These are phyloP conservation scores for Aspergillus sp. DNA, from an alignment of 2,329 filamentous ascomycete genomes.

Conservation along the genomic window DNA sequence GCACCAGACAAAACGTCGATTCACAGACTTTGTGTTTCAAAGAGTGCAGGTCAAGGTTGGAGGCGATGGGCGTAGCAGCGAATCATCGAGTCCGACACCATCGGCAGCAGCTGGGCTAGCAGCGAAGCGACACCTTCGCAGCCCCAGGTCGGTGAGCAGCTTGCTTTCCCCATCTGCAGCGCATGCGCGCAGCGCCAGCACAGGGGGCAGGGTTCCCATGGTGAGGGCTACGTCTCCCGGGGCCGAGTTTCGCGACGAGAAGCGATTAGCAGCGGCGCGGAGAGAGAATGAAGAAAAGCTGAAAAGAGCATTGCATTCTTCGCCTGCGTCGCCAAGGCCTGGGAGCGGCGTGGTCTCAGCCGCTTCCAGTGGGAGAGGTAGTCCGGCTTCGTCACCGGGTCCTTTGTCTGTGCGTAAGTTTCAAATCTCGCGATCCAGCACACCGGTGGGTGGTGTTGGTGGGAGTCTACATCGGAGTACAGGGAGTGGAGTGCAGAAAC, in stretches of 20 bases:
- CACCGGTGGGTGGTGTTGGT: slow-evolving; percentile 2
- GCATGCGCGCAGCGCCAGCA: too few relatives aligned
- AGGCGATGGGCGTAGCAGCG: slow-evolving; percentile 9
- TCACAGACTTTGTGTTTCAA: slow-evolving; percentile 45
- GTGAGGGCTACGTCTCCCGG: slow-evolving; percentile 40
- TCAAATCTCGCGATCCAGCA: slow-evolving; percentile 33
- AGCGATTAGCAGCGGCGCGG: slow-evolving; percentile 20
- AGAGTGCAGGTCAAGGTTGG: slow-evolving; percentile 28
- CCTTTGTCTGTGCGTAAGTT: slow-evolving; percentile 30
- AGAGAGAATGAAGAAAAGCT: slow-evolving; percentile 27
- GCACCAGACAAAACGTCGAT: slow-evolving; percentile 43
- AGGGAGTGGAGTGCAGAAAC: slow-evolving; percentile 32
- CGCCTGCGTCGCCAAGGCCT: slow-evolving; percentile 7
- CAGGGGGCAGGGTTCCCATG: slow-evolving; percentile 27
- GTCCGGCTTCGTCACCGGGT: slow-evolving; percentile 14
- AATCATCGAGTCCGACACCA: slow-evolving; percentile 8
- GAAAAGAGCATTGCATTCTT: slow-evolving; percentile 20
- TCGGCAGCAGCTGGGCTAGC: slow-evolving; percentile 11
- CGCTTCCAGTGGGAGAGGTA: slow-evolving; percentile 8
- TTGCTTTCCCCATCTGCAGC: too few relatives aligned
- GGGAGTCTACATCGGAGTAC: slow-evolving; percentile 19
- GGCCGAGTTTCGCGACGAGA: slow-evolving; percentile 34
- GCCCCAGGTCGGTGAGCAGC: slow-evolving; percentile 31
- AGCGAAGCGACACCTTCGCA: slow-evolving; percentile 22
- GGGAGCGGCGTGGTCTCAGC: slow-evolving; percentile 1